Base-by-base conservation (phyloP, 2,329 filamentous ascomycete species). In the Aspergillus hortae region DNA sequence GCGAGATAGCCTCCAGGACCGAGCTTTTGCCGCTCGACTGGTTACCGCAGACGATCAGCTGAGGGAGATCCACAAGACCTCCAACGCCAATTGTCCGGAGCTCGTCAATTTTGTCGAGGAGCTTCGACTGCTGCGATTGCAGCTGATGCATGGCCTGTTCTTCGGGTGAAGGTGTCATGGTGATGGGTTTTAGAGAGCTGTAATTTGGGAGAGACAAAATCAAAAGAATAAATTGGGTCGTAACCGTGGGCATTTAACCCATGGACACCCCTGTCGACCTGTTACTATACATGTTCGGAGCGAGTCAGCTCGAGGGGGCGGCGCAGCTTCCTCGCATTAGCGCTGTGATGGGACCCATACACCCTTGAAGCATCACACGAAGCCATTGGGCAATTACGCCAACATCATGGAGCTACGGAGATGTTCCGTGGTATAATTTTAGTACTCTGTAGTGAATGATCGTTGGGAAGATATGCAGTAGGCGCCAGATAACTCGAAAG, bases 21-120 rank as follows among this genome's bases (percentile, higher is more conserved):
- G 82, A 86, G n/a, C 79, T 83, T 61, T 87, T 87, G 2, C 83
- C 84, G 1, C 79, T 78, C 0, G 79, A 83, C 51, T 84, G 81
- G 49, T 84, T 79, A 4, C 84, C 83, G 25, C 80, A 80, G 4
- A 85, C 82, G 4, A 85, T 76, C 35, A 84, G 73, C 57, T 82
- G 78, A 1, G 81, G 80, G 0, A 81, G 67, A 35, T 77, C 67
- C 21, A 81, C 70, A 12, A 79, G 72, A 2, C 65, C 74, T 7
- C 68, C 75, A 2, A 79, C 70, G 1, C 82, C 80, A 10, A 76
- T 72, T 2, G 73, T 71, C 4, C 79, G 76, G 0, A 86, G 67
- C 0, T 72, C 69, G 57, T 84, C 78, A 23, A 82, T 78, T 0
- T 76, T 71, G 44, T 84, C 76, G 21, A 86, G 71, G 0, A 86